Conservation (phyloP, 1,139 yeast species). For the Debaryomyces psychrophilus region DNA sequence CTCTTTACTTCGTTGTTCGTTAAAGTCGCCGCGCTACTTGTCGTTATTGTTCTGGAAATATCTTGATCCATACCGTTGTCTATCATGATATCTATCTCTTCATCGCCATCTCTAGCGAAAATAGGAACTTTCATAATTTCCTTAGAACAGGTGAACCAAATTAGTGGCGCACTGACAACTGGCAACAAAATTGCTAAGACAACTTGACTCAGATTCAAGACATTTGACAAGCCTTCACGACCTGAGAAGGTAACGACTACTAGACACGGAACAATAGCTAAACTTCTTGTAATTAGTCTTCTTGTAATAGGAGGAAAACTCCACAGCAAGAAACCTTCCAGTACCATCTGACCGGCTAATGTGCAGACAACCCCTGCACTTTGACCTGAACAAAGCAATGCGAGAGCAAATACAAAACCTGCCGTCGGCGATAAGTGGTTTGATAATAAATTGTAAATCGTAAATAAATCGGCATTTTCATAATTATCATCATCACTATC, state of each 20-base stretch:
- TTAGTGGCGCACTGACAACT: conserved; percentile 85
- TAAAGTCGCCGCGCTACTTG: conserved; percentile 5
- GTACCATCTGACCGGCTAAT: conserved; percentile 93
- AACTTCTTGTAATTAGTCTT: conserved; percentile 76
- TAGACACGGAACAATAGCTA: conserved; percentile 89
- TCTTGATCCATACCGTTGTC: conserved; percentile 24
- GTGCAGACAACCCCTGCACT: conserved; percentile 99
- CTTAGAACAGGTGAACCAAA: conserved; percentile 78
- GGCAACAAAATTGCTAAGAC: conserved; percentile 84
- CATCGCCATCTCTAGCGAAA: conserved; percentile 38
- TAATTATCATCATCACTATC: conserved; percentile 50
- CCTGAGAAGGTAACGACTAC: conserved; percentile 79
- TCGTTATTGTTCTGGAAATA: conserved; percentile 7
- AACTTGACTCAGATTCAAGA: conserved; percentile 86
- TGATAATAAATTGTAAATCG: conserved; percentile 76
- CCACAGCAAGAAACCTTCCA: conserved; percentile 91
- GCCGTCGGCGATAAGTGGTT: conserved; percentile 85
- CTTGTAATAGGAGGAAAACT: conserved; percentile 84
- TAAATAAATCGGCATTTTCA: conserved; percentile 74
- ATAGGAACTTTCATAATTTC: conserved; percentile 74
- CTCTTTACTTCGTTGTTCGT: conserved; percentile 16
- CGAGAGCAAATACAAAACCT: conserved; percentile 88
- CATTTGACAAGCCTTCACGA: conserved; percentile 79
- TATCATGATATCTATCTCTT: conserved; percentile 24
- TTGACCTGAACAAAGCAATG: conserved; percentile 92